Evolutionary conservation across 225 moss, liverwort and hornwort genomes (phyloP), one percentile per base, ranked within the genome.

Genomic region (Pseudisothecium myosuroides): DNA sequence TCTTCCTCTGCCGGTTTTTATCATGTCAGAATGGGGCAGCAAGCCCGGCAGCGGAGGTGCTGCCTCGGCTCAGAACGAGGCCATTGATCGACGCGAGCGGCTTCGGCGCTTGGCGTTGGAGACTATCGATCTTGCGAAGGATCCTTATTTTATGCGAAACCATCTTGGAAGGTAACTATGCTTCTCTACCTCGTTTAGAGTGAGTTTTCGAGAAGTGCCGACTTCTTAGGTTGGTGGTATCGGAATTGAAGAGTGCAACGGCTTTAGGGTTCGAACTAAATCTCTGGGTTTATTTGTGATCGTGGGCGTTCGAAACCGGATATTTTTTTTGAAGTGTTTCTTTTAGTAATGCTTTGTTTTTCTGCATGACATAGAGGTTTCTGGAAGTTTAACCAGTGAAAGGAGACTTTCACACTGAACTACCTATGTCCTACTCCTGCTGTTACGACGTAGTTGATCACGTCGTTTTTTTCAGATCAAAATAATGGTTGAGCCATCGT

Each of bases 1-100:
- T 45, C 45, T 26, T 12, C 47, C 45, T 60, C 15, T 37, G 32
- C 17, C 71, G 72, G 4, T 29, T 26, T 27, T 17, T 22, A 39
- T 1, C 66, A 93, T 98, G 98, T 89, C 94, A 92, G 98, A 98
- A 89, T 98, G 97, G 97, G 98, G 97, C 82, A 98, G 98, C 87
- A 98, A 98, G 93, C 98, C 98, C 37, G 98, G 98, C 50, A 98
- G 97, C 61, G 98, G 98, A 87, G 98, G 98, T 55, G 96, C 97
- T 84, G 97, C 98, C 54, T 93, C 96, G 45, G 97, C 98, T 32
- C 97, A 98, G 86, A 98, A 96, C 94, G 98, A 98, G 94, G 97
- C 97, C 3, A 97, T 98, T 81, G 98, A 98, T 92, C 95, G 98
- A 29, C 94, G 97, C 65, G 98, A 98, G 90, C 96, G 98, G 14